Evolutionary conservation across 2,329 filamentous ascomycete genomes (phyloP), one percentile per base, ranked within the genome.

Genomic region (Aspergillus persii): DNA sequence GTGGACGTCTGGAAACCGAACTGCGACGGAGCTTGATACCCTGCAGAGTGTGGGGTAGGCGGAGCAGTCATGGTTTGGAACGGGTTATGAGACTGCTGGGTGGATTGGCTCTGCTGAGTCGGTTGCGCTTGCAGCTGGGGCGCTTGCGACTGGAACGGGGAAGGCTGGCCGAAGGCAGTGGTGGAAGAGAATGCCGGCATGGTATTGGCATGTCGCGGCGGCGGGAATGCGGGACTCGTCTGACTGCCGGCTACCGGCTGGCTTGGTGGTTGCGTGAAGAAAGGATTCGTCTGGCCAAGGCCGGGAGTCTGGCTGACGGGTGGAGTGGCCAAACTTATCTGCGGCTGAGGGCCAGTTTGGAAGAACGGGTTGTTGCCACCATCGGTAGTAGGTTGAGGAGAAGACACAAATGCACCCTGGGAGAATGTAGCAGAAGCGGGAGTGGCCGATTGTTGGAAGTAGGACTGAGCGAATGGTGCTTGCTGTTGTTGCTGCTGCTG

Each of bases 301-400:
- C 61, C 67, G 8, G 66, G 69, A 27, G 60, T 60, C 46, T 68
- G 68, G 39, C 62, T 65, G 8, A 68, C 55, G 58, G 66, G 67
- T 11, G 69, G 66, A 51, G 63, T 67, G 44, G 61, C 64, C 58
- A 66, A 52, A 57, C 63, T 66, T 36, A 62, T 64, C 62, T 72
- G 70, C 53, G 66, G 61, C 54, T 71, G 68, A 30, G 68, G 58
- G 29, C 64, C 60, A 47, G 68, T 65, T 61, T 79, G 77, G 63
- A 79, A 78, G 67, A 80, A 80, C 4, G 78, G 77, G 63, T 80
- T 80, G 56, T 74, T 71, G 51, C 59, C 71, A 50, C 66, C 69
- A 41, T 74, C 72, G 55, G 73, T 53, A 7, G 71, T 53, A 7
- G 71, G 57, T 61, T 76, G 75, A 9, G 74, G 71, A 11, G 76